These are phyloP conservation scores for Parastagonospora avenae DNA, from an alignment of 2,329 filamentous ascomycete species.

Conservation along the genomic window DNA sequence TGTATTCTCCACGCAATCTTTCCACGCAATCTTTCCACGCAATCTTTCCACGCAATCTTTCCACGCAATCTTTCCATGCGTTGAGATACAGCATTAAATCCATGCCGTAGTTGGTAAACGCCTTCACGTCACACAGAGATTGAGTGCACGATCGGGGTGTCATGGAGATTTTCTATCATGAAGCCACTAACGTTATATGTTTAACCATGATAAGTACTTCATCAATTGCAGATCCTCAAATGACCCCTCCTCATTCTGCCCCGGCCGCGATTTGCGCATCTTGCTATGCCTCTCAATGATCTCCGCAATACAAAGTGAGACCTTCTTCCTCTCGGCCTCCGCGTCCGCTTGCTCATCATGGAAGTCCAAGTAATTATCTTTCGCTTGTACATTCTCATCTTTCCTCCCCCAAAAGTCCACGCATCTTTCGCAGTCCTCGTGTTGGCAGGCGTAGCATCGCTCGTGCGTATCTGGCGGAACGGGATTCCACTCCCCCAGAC, in stretches of 20 bases:
- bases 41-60: too few relatives aligned
- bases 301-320: background rate
- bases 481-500: conserved; percentile 2
- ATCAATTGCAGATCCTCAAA: background rate
- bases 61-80: too few relatives aligned
- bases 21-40: too few relatives aligned
- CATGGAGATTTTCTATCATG: too few relatives aligned
- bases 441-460: background rate
- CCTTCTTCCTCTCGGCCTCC: background rate
- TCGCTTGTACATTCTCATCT: background rate
- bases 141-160: too few relatives aligned
- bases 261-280: too few relatives aligned
- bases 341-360: background rate
- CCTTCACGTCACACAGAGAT: too few relatives aligned
- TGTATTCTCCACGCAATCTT: too few relatives aligned
- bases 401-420: background rate
- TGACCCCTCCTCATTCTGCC: background rate
- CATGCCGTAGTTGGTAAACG: too few relatives aligned
- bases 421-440: background rate
- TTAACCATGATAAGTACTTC: background rate
- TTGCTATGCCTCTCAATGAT: background rate
- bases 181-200: too few relatives aligned
- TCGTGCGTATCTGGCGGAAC: background rate
- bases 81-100: too few relatives aligned
- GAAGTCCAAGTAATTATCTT: background rate